Base-by-base conservation (phyloP, 1,139 yeast genomes). In the Yamadazyma conglobata region DNA sequence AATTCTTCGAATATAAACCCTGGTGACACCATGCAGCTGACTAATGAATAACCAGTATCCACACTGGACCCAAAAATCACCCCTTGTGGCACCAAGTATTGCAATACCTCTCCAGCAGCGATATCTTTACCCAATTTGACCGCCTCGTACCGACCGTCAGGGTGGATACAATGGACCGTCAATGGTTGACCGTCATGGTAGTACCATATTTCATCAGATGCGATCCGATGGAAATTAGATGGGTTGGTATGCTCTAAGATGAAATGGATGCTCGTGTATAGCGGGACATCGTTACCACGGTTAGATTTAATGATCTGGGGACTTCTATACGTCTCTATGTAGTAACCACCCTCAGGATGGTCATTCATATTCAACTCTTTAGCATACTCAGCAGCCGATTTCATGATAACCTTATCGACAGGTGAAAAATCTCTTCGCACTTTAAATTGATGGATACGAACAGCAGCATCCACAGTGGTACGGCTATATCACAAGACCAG, bases 281-380 rank as follows among this genome's bases (percentile, higher is more conserved):
- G 32, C 7, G 48, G 47, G 8, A 46, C 49, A n/a, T 43, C 32
- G 13, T 44, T 37, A 3, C 51, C 52, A 13, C 37, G 36, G 25
- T 42, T 37, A 3, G 51, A 47, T 10, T 31, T 43, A 17, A 42
- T 34, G 4, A 30, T 34, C 21, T 35, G 39, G 1, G 33, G 25
- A 1, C 49, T 41, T 6, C 39, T 34, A 13, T 37, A 35, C 6
- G 44, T 40, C 24, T 43, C 43, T 6, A 34, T 25, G 25, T 18
- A 47, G 31, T 42, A 47, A 1, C 51, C 51, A 1, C 52, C 52
- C 32, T 47, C 52, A 1, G 51, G 52, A 22, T 47, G 52, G 4
- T 27, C 24, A 24, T 35, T 27, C 34, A 47, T 27, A 3, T 36
- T 35, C 15, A 44, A 35, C 20, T 40, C 36, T 22, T 40, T 23